Evolutionary conservation across 2,329 filamentous ascomycete genomes (phyloP).

Genomic region (Ceratocystis variospora): DNA sequence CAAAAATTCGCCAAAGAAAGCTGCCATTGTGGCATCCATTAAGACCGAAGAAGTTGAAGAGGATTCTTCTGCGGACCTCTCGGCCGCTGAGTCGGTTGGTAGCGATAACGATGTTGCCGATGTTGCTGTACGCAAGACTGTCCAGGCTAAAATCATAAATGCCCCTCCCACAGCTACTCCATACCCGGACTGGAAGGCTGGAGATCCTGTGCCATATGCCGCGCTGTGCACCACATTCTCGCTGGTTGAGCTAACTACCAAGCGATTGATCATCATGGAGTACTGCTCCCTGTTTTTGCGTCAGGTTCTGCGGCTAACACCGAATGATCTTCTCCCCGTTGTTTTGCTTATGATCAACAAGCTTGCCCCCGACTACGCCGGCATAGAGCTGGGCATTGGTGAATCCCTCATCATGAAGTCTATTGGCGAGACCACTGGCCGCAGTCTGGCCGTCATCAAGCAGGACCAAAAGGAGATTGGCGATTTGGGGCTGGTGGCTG

Average conservation of each 20-base stretch:
- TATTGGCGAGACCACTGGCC: slow-evolving; percentile 85
- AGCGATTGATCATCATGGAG: slow-evolving; percentile 73
- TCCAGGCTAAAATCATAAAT: slow-evolving; percentile 60
- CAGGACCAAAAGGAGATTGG: slow-evolving; percentile 93
- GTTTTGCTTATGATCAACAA: slow-evolving; percentile 97
- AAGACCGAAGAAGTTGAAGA: slow-evolving; percentile 32
- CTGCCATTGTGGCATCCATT: slow-evolving; percentile 33
- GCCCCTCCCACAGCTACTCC: slow-evolving; percentile 47
- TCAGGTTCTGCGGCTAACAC: slow-evolving; percentile 85
- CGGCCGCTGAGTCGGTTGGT: slow-evolving; percentile 23
- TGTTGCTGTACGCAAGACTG: slow-evolving; percentile 64
- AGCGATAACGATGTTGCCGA: slow-evolving; percentile 56
- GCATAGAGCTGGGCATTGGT: slow-evolving; percentile 94
- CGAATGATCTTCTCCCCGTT: slow-evolving; percentile 72
- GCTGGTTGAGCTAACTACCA: slow-evolving; percentile 85
- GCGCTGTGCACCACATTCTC: slow-evolving; percentile 92
- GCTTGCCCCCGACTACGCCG: slow-evolving; percentile 87
- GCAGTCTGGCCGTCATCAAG: slow-evolving; percentile 80
- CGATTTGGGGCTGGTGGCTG: slow-evolving; percentile 83
- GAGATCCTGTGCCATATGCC: slow-evolving; percentile 81
- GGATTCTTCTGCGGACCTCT: slow-evolving; percentile 29
- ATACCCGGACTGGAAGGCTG: slow-evolving; percentile 91
- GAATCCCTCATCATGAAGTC: slow-evolving; percentile 98
- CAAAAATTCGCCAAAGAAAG: slow-evolving; percentile 26
- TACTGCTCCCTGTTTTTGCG: slow-evolving; percentile 83